Conservation (phyloP, 148 eudicot genomes). For the Drosera capensis region DNA sequence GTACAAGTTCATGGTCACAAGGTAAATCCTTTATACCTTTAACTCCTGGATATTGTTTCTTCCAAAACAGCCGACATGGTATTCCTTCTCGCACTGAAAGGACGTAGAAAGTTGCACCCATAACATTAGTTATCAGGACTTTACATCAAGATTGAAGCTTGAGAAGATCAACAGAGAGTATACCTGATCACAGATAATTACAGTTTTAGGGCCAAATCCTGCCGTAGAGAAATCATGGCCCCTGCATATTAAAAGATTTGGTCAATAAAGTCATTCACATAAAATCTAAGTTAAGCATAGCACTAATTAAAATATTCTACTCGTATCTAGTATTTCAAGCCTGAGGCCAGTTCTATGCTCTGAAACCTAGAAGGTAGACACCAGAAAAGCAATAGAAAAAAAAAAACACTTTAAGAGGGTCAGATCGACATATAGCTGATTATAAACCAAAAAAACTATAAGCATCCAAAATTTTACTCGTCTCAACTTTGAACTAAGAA, state of each 20-base stretch:
- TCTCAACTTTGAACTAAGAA: no score
- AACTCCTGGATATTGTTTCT: slow-evolving; percentile 41
- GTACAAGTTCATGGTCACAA: background rate
- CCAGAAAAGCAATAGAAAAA: no score
- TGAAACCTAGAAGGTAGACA: no score
- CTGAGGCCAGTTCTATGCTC: no score
- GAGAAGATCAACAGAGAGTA: background rate
- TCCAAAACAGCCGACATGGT: slow-evolving; percentile 65
- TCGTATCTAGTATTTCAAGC: no score
- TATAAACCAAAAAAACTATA: no score
- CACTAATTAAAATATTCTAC: background rate
- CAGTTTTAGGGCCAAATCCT: slow-evolving; percentile 56
- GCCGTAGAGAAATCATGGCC: slow-evolving; percentile 51
- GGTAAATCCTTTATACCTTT: slow-evolving; percentile 21
- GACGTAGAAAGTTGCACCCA: background rate
- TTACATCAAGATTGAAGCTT: background rate
- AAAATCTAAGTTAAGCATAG: background rate
- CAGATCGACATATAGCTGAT: no score
- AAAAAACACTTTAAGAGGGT: no score
- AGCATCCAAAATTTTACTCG: no score
- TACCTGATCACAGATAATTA: slow-evolving; percentile 85
- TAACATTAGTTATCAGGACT: background rate
- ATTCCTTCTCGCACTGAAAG: slow-evolving; percentile 68
- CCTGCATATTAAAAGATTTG: slow-evolving; percentile 21
- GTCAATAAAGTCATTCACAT: background rate